Base-by-base conservation (phyloP, 192 early-diverging fungal species). In the Backusella luteola region DNA sequence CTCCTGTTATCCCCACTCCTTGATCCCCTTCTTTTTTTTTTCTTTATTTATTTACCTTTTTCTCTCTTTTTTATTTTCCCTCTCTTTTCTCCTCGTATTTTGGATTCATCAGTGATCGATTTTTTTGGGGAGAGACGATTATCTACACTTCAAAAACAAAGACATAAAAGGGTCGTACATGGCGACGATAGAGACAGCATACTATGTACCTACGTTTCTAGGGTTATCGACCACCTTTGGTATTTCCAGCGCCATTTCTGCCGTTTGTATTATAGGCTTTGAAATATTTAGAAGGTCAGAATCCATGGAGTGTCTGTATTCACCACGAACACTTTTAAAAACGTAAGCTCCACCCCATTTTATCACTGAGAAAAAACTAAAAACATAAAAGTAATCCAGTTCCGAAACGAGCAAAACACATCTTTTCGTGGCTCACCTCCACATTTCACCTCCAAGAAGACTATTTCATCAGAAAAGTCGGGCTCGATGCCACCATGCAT, bases 401-500 rank as follows among this genome's bases (percentile, higher is more conserved):
- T 23, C 84, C 85, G 34, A 83, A 79, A 53, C 79, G 87, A 73
- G 83, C 88, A 4, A 69, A 77, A 36, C 79, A 80, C 41, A 78
- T 86, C 34, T 84, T 89, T 34, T 78, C 84, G 1, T 91, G 88
- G 87, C 75, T 91, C 21, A 79, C 63, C 11, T 79, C 80, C 0
- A 81, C 86, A 2, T 79, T 86, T 26, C 70, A 66, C 26, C 71
- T 89, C 17, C 67, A 81, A 17, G 89, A 90, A 76, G 73, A 84
- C 9, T 89, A 88, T 52, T 89, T 84, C 76, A 75, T 89, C 32
- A 77, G 75, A 39, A 82, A 87, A 69, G 86, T 88, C 14, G 90
- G 90, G 1, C 75, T 91, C 6, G 90, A 91, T 42, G 87, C 90
- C 0, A 85, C 86, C 34, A 89, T 91, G 89, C 84, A 89, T 76